phyloP scores from a whole-genome alignment of 2,329 filamentous ascomycete genomes.

The Pseudogymnoascus sp. region DNA sequence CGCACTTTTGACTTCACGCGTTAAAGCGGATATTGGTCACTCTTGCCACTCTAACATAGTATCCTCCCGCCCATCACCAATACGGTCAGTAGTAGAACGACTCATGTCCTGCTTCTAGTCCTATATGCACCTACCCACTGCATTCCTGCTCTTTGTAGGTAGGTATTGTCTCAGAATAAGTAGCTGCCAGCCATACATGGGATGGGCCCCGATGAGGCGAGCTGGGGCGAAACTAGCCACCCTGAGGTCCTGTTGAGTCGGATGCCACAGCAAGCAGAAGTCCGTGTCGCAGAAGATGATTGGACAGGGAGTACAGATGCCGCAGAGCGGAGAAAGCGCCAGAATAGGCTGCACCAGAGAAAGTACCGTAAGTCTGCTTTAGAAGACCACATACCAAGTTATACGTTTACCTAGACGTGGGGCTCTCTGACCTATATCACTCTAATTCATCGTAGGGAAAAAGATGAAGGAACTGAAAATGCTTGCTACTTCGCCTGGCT shows the following conservation, averaged over 20 bases:
- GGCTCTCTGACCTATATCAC: neutral
- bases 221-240: neutral
- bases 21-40: slow-evolving; percentile 7
- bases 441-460: neutral
- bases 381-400: slow-evolving; percentile 14
- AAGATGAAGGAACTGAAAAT: neutral
- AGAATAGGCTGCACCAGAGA: slow-evolving; percentile 31
- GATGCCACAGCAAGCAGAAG: slow-evolving; percentile 9
- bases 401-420: neutral
- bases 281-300: slow-evolving; percentile 23
- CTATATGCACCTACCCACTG: neutral
- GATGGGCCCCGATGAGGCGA: slow-evolving; percentile 10
- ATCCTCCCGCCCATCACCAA: neutral
- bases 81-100: neutral
- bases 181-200: neutral
- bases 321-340: slow-evolving; percentile 27
- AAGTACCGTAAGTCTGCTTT: slow-evolving; percentile 27
- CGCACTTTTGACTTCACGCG: neutral
- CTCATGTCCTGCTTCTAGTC: neutral
- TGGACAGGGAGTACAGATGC: slow-evolving; percentile 29
- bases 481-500: neutral
- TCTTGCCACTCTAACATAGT: neutral
- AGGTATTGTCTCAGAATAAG: neutral
- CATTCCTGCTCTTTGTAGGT: neutral
- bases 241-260: slow-evolving; percentile 13